These are phyloP conservation scores for Orbilia javanica DNA, from an alignment of 2,329 filamentous ascomycete genomes.

Conservation along the genomic window DNA sequence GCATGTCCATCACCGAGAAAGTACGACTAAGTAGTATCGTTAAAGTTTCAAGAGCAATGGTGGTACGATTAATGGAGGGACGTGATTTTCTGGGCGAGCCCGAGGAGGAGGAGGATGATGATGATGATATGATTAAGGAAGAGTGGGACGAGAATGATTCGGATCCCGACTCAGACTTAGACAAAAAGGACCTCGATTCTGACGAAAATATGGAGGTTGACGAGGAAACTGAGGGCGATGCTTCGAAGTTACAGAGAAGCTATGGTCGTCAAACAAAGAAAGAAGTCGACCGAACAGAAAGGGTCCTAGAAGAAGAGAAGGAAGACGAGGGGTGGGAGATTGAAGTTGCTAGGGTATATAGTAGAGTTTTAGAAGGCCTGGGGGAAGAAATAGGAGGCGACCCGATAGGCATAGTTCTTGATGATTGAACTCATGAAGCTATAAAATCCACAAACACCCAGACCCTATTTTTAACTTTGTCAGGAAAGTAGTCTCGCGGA, in stretches of 20 bases:
- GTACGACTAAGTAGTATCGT: conserved; percentile 54
- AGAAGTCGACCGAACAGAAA: conserved; percentile 43
- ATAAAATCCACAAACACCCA: not conserved
- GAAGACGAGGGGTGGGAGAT: conserved; percentile 57
- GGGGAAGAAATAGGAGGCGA: conserved; percentile 49
- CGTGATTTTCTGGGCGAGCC: conserved; percentile 31
- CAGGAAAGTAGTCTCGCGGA: too few relatives aligned
- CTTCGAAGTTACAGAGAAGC: conserved; percentile 31
- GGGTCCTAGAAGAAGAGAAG: conserved; percentile 46
- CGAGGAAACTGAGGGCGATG: conserved; percentile 38
- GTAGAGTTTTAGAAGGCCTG: conserved; percentile 48
- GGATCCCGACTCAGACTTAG: conserved; percentile 25
- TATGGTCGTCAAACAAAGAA: conserved; percentile 40
- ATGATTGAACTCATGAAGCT: not conserved
- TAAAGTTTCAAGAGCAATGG: conserved; percentile 52
- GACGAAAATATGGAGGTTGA: conserved; percentile 40
- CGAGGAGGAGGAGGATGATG: not conserved
- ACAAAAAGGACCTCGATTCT: conserved; percentile 9
- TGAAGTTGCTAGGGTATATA: conserved; percentile 55
- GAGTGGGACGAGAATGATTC: conserved; percentile 31
- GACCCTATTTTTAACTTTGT: too few relatives aligned
- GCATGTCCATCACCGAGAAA: conserved; percentile 50
- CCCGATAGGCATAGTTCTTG: conserved; percentile 50
- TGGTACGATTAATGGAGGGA: conserved; percentile 54
- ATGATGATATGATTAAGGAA: too few relatives aligned